phyloP scores from a whole-genome alignment of 768 basidiomycete species.

The Mycena latifolia region DNA sequence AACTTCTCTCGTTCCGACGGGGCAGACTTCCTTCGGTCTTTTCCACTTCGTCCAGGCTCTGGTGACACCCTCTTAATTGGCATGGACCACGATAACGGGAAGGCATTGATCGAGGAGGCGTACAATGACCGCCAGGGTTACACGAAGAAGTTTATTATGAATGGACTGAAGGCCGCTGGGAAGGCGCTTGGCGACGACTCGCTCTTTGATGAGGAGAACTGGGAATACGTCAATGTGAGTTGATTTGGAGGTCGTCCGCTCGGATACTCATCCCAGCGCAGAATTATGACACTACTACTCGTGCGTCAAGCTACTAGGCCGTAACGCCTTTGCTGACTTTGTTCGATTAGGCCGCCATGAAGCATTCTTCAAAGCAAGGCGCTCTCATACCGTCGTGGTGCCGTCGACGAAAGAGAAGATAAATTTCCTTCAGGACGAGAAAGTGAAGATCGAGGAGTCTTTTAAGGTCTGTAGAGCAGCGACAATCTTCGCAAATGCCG shows the following conservation, averaged over 20 bases:
- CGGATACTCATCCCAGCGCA: constrained; percentile 15
- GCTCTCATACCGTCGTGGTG: constrained; percentile 67
- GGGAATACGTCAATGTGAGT: constrained; percentile 82
- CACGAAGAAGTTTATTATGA: constrained; percentile 86
- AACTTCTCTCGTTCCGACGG: constrained; percentile 86
- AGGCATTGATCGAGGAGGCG: constrained; percentile 80
- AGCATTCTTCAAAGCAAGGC: constrained; percentile 82
- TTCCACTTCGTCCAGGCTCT: constrained; percentile 80
- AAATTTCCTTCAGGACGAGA: constrained; percentile 76
- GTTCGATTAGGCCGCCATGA: constrained; percentile 78
- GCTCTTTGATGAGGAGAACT: constrained; percentile 74
- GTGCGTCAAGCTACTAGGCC: not conserved
- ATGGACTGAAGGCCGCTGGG: constrained; percentile 81
- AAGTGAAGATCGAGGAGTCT: constrained; percentile 88
- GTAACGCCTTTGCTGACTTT: constrained; percentile 5
- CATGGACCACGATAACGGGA: constrained; percentile 87
- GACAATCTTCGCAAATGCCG: not conserved
- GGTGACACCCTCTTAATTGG: constrained; percentile 92
- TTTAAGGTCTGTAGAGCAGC: constrained; percentile 74
- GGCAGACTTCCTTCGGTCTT: constrained; percentile 76
- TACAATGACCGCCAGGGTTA: constrained; percentile 87
- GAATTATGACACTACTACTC: constrained; percentile 37
- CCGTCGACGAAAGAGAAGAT: constrained; percentile 59
- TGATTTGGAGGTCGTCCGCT: not conserved
- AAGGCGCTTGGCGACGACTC: constrained; percentile 73